Evolutionary conservation across 768 basidiomycete species (phyloP), one percentile per base, ranked within the genome.

Genomic region (Mrakia frigida): DNA sequence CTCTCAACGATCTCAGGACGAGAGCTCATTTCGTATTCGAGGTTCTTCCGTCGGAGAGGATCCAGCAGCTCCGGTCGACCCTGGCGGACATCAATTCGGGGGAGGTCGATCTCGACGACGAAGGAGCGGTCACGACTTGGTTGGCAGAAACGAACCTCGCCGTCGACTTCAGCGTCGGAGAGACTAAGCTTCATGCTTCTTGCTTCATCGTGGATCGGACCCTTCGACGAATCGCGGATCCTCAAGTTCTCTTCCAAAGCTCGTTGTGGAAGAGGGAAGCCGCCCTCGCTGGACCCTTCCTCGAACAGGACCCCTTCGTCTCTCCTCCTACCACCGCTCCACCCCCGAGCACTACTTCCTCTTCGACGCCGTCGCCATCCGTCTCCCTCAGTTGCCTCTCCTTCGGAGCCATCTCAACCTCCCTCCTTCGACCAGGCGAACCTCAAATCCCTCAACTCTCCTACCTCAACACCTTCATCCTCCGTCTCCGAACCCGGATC

Each of bases 101-200:
- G 9, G 61, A 63, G 61, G 33, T 63, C 25, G 28, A 63, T 23
- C 33, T 37, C 61, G 61, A 63, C 61, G 61, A 37, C 18, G 61
- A 63, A 6, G 61, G 61, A 18, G 61, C 33, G 10, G 61, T 63
- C 0, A 33, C 61, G 61, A 18, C 61, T n/a, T 63, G 61, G 61
- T 31, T 63, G 28, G 31, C 61, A 6, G 61, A 63, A 13, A 63
- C 13, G n/a, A 63, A 63, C 35, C 61, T 63, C 31, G 61, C 61
- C 33, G 61, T 63, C 33, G 61, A 63, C n/a, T 63, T 63, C 35
- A 63, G 61, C 61, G n/a, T 63, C 33, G 61, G 61, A 16, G 61
- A 63, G 0, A 21, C n/a, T 9, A 18, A 33, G 61, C 61, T 63
- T n/a, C 61, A 63, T 33, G 61, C 61, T 1, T 31, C 61, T 1